Conservation (phyloP, 2,329 filamentous ascomycete genomes). For the Phialophora expanda region DNA sequence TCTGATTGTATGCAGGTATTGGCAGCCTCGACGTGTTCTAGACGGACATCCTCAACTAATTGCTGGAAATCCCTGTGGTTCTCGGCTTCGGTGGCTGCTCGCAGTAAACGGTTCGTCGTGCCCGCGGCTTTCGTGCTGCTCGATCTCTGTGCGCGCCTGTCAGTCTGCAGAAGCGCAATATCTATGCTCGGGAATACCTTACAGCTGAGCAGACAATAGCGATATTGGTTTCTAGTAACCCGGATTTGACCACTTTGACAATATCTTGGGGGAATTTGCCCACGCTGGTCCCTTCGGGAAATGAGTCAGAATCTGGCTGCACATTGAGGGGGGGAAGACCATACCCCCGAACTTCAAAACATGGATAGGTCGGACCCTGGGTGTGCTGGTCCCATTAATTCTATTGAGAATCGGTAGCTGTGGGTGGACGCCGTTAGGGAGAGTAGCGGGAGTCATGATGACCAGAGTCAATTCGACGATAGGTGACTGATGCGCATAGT, state of each 20-base stretch:
- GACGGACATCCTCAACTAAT: constrained; percentile 79
- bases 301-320: constrained; percentile 18
- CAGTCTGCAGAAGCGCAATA: background rate
- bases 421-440: constrained; percentile 37
- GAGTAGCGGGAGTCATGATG: constrained; percentile 32
- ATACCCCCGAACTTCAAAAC: constrained; percentile 37
- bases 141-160: constrained; percentile 60
- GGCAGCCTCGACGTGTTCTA: constrained; percentile 79
- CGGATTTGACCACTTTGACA: constrained; percentile 71
- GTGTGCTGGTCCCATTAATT: constrained; percentile 24
- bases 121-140: constrained; percentile 93
- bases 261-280: constrained; percentile 87
- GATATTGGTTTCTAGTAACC: constrained; percentile 72
- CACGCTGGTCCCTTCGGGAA: constrained; percentile 78
- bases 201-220: constrained; percentile 90
- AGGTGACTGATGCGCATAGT: constrained; percentile 21
- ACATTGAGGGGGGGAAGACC: background rate
- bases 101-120: constrained; percentile 76
- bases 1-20: constrained; percentile 65
- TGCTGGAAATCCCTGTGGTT: constrained; percentile 65
- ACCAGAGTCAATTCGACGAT: background rate
- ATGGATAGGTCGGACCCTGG: constrained; percentile 26
- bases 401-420: constrained; percentile 21
- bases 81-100: constrained; percentile 57
- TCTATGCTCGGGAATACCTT: constrained; percentile 9